phyloP scores from a whole-genome alignment of 331 rosid genomes.

The Pyrus hybrid region DNA sequence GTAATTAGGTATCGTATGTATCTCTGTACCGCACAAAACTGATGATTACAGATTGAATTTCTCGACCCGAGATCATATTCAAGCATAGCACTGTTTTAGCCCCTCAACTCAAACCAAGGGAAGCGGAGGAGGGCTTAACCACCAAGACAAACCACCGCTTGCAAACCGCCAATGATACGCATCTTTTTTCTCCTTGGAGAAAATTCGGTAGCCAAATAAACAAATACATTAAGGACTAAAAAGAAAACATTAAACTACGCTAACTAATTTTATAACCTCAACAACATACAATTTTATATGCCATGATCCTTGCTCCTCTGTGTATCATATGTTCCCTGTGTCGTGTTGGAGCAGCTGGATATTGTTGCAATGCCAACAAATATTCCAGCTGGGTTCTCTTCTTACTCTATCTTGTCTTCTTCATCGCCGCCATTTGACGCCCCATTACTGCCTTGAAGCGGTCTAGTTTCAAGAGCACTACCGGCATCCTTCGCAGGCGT shows the following conservation, averaged over 20 bases:
- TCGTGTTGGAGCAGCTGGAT: slow-evolving; percentile 3
- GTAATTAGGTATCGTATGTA: neutral
- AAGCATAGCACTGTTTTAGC: no score
- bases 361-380: slow-evolving; percentile 16
- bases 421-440: slow-evolving; percentile 54
- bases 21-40: neutral
- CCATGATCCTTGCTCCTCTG: slow-evolving; percentile 1
- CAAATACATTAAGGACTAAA: neutral
- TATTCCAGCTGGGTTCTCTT: slow-evolving; percentile 12
- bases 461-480: slow-evolving; percentile 36
- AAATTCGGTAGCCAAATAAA: slow-evolving; percentile 8
- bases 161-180: neutral
- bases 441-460: slow-evolving; percentile 34
- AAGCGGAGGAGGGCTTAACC: no score
- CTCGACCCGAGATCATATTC: neutral
- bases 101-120: neutral
- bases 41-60: neutral
- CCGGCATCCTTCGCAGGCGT: slow-evolving; percentile 54
- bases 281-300: neutral
- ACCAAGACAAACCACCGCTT: no score
- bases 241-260: neutral
- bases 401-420: slow-evolving; percentile 81
- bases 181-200: neutral
- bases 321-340: neutral
- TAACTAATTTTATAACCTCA: neutral